phyloP scores from a whole-genome alignment of 2,329 filamentous ascomycete species.

The Fusarium ambrosium region DNA sequence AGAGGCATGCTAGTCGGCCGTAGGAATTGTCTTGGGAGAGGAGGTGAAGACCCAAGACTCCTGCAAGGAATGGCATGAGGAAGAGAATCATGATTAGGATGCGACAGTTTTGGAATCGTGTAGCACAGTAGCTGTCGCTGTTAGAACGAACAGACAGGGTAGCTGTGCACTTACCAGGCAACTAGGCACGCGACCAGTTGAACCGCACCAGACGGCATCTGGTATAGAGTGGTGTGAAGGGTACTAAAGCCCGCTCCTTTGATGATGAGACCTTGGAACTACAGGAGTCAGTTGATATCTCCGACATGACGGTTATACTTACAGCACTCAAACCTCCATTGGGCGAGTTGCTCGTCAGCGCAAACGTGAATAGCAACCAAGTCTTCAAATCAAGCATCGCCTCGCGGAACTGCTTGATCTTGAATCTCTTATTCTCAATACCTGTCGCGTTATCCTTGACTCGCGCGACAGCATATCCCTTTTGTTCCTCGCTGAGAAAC shows the following conservation, averaged over 20 bases:
- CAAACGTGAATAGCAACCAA: constrained; percentile 69
- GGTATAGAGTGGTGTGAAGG: constrained; percentile 28
- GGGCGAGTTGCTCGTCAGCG: constrained; percentile 65
- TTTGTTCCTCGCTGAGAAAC: constrained; percentile 61
- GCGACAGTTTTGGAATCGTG: constrained; percentile 21
- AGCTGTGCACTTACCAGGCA: constrained; percentile 30
- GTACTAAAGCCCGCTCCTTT: constrained; percentile 40
- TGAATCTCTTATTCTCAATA: constrained; percentile 64
- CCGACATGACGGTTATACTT: fast-evolving
- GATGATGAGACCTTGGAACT: constrained; percentile 45
- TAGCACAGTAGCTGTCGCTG: constrained; percentile 19
- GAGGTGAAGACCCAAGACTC: constrained; percentile 25
- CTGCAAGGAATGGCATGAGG: constrained; percentile 23
- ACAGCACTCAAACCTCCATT: constrained; percentile 61
- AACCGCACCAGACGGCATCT: constrained; percentile 38
- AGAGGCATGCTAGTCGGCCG: constrained; percentile 44
- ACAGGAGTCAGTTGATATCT: constrained; percentile 19
- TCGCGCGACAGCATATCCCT: constrained; percentile 62
- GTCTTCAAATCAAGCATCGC: constrained; percentile 68
- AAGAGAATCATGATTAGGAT: constrained; percentile 32
- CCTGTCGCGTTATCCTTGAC: constrained; percentile 66
- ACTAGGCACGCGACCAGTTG: constrained; percentile 28
- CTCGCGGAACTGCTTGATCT: constrained; percentile 62
- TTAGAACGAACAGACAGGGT: neutral
- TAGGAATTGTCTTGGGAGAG: constrained; percentile 28